Base-by-base conservation (phyloP, 768 basidiomycete genomes). In the Hericium erinaceus region DNA sequence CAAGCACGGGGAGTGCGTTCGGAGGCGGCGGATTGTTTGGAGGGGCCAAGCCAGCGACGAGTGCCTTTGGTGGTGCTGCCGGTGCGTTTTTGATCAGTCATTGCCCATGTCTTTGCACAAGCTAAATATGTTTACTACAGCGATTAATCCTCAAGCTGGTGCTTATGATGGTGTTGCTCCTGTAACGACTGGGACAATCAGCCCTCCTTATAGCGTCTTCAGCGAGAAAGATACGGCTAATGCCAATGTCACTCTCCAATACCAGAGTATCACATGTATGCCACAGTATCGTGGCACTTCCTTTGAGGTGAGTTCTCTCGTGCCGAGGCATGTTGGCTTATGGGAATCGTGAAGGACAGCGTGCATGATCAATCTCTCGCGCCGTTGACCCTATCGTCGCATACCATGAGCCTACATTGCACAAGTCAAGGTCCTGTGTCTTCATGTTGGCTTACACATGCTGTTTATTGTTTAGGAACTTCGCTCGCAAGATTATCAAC, bases 221-320 rank as follows among this genome's bases (percentile, higher is more conserved):
- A 67, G 55, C 39, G 92, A 94, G 66, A 90, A 90, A 64, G 92
- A 94, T 61, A 64, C 72, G 15, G 67, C 72, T 9, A 77, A 72
- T 57, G 62, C 73, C 16, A 74, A 54, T 52, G 58, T 71, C 12
- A 80, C 74, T 4, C 74, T 87, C 44, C 85, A 89, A 60, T 95
- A 87, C 69, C 92, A 95, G 70, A 80, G 84, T 39, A 92, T 92
- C 55, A 80, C 85, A 16, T 85, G 85, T 61, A 90, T 87, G 78
- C 87, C 87, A 15, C 78, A 79, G 16, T 95, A 93, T 67, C 72
- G 78, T 58, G 85, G 87, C 44, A 84, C 80, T 59, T 94, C 91
- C 20, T 80, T 89, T 60, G 66, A 76, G 67, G 60, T 74, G 59
- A 58, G 71, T 65, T n/a, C 50, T 53, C 12, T 64, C 58, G 38